phyloP scores from a whole-genome alignment of 73 alveolate genomes.

The Tetrahymena thermophila region DNA sequence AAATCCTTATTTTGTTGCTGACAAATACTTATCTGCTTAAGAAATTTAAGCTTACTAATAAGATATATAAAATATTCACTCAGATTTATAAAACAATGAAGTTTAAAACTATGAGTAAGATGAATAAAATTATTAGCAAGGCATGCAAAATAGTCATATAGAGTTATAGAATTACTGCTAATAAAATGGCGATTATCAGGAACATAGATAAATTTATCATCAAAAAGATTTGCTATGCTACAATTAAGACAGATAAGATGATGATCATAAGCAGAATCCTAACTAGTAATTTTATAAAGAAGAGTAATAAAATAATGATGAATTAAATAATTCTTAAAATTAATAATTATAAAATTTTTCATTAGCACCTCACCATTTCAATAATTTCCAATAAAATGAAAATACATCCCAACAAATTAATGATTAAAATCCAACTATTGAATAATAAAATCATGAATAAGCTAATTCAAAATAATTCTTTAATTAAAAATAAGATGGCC shows the following conservation, averaged over 20 bases:
- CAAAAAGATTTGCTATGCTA: too few species aligned
- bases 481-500: not conserved
- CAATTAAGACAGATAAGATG: too few species aligned
- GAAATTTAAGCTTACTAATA: not conserved
- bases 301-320: not conserved
- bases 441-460: not conserved
- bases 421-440: too few species aligned
- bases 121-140: too few species aligned
- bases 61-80: not conserved
- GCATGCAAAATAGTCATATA: too few species aligned
- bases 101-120: too few species aligned
- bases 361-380: not conserved
- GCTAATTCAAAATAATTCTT: not conserved
- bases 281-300: too few species aligned
- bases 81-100: not conserved
- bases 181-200: too few species aligned
- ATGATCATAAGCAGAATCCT: not conserved
- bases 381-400: too few species aligned
- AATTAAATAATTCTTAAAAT: too few species aligned
- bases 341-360: not conserved
- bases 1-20: not conserved
- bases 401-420: not conserved
- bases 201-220: too few species aligned
- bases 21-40: not conserved
- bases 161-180: too few species aligned